Base-by-base conservation (phyloP, 2,329 filamentous ascomycete genomes). In the Botrytis galanthina region DNA sequence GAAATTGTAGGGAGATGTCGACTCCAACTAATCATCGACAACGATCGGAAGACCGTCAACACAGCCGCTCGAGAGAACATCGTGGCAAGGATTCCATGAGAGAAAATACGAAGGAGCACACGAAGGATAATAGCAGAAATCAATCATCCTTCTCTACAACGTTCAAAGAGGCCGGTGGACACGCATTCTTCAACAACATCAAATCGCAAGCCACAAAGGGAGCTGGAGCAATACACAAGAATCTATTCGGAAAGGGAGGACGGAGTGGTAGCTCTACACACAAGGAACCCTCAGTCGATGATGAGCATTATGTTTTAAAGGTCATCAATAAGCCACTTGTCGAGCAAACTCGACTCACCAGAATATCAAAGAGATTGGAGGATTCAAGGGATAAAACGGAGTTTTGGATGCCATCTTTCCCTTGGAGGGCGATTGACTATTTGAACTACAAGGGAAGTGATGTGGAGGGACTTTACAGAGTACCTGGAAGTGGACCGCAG, bases 381-480 rank as follows among this genome's bases (percentile, higher is more conserved):
- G 90, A 93, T 75, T 97, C 95, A 16, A 89, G 91, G 75, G 95
- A 98, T 80, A 98, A 98, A 86, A 98, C 95, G 0, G 95, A 98
- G 80, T 98, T 97, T 80, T 98, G 95, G 95, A 97, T 98, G 95
- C 95, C 95, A 20, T 93, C 94, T 10, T 91, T 98, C 74, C 95
- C 95, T 0, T 98, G 95, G 92, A 88, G 95, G 76, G 97, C 94
- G 74, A 98, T 98, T 77, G 95, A 98, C 83, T 98, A 97, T 81
- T 86, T 98, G 70, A 98, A 98, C 82, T 96, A 95, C 83, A 97
- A 96, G 80, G 94, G 94, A 57, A 96, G 93, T 78, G 95, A 98
- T 80, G 93, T 97, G 57, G 95, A 98, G 82, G 95, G 95, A 5
- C 86, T 98, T 5, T 98, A 98, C 81, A 90, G 95, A 74, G 92